These are phyloP conservation scores for Clavariopsis aquatica DNA, from an alignment of 495 filamentous ascomycete genomes.

Conservation along the genomic window DNA sequence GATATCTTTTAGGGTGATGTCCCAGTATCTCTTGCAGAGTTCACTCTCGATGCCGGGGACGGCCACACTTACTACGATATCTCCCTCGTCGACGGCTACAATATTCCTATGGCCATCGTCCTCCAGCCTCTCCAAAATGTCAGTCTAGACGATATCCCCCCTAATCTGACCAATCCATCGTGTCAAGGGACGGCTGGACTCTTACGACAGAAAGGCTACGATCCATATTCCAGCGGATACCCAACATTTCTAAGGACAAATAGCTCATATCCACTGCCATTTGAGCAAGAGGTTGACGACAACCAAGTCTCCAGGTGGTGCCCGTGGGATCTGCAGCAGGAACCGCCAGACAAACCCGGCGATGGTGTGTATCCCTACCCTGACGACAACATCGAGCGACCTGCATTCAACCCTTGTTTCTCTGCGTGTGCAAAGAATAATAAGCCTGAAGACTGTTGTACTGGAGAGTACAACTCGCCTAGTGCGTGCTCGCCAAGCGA, in stretches of 20 bases:
- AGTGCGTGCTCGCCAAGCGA: slow-evolving; percentile 59
- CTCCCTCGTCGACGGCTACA: slow-evolving; percentile 83
- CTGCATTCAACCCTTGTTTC: slow-evolving; percentile 70
- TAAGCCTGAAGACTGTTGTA: slow-evolving; percentile 66
- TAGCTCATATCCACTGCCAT: slow-evolving; percentile 62
- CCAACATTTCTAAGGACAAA: slow-evolving; percentile 53
- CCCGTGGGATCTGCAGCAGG: slow-evolving; percentile 70
- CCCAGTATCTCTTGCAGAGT: slow-evolving; percentile 73
- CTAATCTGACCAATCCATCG: slow-evolving; percentile 70
- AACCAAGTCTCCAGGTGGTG: slow-evolving; percentile 64
- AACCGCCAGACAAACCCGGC: slow-evolving; percentile 61
- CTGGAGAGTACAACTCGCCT: slow-evolving; percentile 59
- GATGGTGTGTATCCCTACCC: slow-evolving; percentile 76
- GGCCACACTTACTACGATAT: slow-evolving; percentile 78
- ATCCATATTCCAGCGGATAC: slow-evolving; percentile 45
- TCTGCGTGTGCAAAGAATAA: slow-evolving; percentile 67
- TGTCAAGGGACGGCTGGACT: slow-evolving; percentile 68
- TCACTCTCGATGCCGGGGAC: slow-evolving; percentile 62
- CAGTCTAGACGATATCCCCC: slow-evolving; percentile 59
- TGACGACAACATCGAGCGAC: slow-evolving; percentile 64
- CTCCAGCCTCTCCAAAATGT: slow-evolving; percentile 58
- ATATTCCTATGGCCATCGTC: slow-evolving; percentile 69
- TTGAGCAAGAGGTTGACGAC: slow-evolving; percentile 56
- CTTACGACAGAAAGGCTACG: slow-evolving; percentile 48
- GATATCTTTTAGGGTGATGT: slow-evolving; percentile 54